phyloP scores from a whole-genome alignment of 495 filamentous ascomycete species.

The Pseudoneurospora amorphoporcata region DNA sequence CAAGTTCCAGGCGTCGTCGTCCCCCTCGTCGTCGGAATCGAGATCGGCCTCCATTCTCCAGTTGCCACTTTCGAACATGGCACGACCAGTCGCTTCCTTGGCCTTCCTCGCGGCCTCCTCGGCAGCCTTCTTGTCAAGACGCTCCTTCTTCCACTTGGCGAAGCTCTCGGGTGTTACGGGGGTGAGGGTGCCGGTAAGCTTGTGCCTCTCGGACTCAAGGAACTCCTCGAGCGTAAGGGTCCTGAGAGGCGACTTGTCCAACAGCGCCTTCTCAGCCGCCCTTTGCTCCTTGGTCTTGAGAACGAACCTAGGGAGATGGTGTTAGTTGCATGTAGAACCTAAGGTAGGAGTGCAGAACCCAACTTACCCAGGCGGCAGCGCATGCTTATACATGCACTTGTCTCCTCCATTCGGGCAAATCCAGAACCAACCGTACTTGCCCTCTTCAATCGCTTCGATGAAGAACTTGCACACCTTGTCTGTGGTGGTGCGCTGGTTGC shows the following conservation, averaged over 20 bases:
- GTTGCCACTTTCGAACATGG: constrained; percentile 91
- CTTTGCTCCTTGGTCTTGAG: constrained; percentile 97
- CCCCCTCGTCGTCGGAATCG: constrained; percentile 46
- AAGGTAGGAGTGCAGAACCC: not conserved
- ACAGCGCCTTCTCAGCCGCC: constrained; percentile 89
- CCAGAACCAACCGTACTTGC: constrained; percentile 99
- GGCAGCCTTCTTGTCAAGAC: constrained; percentile 88
- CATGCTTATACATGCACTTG: constrained; percentile 98
- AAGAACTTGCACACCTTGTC: constrained; percentile 99
- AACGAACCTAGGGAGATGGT: constrained; percentile 54
- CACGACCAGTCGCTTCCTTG: constrained; percentile 90
- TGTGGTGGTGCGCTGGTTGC: constrained; percentile 90
- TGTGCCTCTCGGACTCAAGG: constrained; percentile 87
- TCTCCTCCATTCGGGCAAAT: constrained; percentile 92
- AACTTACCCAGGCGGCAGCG: constrained; percentile 80
- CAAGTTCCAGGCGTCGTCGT: constrained; percentile 66
- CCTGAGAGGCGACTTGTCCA: constrained; percentile 92
- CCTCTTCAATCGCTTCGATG: constrained; percentile 94
- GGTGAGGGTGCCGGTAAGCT: constrained; percentile 80
- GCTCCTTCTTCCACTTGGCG: constrained; percentile 89
- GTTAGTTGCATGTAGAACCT: constrained; percentile 17
- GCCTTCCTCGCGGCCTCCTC: constrained; percentile 78
- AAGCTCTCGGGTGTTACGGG: constrained; percentile 90
- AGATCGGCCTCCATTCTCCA: constrained; percentile 66
- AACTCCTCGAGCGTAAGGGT: constrained; percentile 96